A percentile compares a stretch with the other conserved stretches of the same genome.
Evolutionary conservation across 345 rosid genomes (phyloP).

Genomic region (Gossypium rotundifolium): DNA sequence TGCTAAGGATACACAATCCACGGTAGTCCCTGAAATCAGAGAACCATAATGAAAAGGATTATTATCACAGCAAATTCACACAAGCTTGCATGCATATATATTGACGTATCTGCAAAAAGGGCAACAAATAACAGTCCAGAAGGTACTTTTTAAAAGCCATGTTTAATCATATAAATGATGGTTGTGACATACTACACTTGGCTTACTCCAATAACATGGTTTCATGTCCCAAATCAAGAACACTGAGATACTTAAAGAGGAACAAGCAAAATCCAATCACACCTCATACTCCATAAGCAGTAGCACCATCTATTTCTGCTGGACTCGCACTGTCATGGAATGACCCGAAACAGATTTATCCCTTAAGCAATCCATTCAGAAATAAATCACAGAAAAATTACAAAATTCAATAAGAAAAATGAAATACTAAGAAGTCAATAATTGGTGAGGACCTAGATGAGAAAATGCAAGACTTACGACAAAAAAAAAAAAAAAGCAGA

Average conservation of each 20-base stretch:
- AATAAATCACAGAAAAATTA: conserved; percentile 17
- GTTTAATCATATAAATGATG: neutral
- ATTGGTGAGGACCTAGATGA: neutral
- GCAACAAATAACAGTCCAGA: neutral
- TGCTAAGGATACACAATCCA: conserved; percentile 90
- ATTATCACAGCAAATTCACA: neutral
- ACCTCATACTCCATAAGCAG: conserved; percentile 88
- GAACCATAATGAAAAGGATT: conserved; percentile 14
- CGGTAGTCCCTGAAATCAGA: conserved; percentile 80
- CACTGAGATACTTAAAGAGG: neutral
- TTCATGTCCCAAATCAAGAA: neutral
- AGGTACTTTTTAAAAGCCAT: neutral
- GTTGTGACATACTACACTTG: neutral
- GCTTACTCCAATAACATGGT: neutral
- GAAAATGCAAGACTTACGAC: neutral
- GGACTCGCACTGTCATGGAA: conserved; percentile 75
- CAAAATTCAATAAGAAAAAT: neutral
- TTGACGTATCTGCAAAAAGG: neutral
- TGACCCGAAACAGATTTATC: conserved; percentile 78
- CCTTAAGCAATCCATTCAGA: conserved; percentile 48
- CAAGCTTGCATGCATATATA: conserved; percentile 1
- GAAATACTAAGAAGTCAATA: neutral
- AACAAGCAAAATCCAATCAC: conserved; percentile 5
- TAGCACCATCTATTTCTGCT: conserved; percentile 56
- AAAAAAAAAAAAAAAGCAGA: neutral